Evolutionary conservation across 106 monocot species (phyloP).

Genomic region (Amphibolis antarctica): DNA sequence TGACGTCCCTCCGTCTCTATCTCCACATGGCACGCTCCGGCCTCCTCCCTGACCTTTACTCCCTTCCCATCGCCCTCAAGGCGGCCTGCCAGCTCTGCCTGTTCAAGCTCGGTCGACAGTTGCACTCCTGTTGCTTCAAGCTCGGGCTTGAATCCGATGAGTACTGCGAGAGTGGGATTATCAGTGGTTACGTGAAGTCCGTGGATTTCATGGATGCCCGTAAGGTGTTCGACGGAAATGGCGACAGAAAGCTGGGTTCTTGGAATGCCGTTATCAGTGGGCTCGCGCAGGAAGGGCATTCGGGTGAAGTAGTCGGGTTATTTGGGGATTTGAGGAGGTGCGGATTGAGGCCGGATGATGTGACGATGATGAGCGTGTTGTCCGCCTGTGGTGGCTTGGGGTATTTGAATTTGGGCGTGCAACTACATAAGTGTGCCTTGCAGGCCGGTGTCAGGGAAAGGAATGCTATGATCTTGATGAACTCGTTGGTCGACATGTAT

Average conservation of each 20-base stretch:
- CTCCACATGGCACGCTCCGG: constrained; percentile 27
- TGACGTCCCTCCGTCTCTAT: constrained; percentile 24
- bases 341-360: constrained; percentile 31
- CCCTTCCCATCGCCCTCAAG: constrained; percentile 62
- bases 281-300: constrained; percentile 29
- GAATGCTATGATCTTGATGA: constrained; percentile 18
- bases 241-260: constrained; percentile 34
- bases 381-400: constrained; percentile 56
- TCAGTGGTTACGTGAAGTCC: constrained; percentile 37
- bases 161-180: constrained; percentile 52
- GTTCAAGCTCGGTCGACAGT: constrained; percentile 24
- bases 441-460: constrained; percentile 19
- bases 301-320: constrained; percentile 18
- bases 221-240: constrained; percentile 53
- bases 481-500: constrained; percentile 64
- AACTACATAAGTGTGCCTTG: constrained; percentile 40
- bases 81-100: constrained; percentile 24
- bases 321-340: constrained; percentile 30
- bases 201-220: constrained; percentile 37
- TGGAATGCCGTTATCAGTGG: constrained; percentile 66
- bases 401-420: constrained; percentile 28
- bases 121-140: constrained; percentile 38
- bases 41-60: constrained; percentile 39
- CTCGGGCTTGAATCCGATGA: constrained; percentile 21
- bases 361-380: constrained; percentile 54